Evolutionary conservation across 768 basidiomycete genomes (phyloP).

Genomic region (Russula virescens): DNA sequence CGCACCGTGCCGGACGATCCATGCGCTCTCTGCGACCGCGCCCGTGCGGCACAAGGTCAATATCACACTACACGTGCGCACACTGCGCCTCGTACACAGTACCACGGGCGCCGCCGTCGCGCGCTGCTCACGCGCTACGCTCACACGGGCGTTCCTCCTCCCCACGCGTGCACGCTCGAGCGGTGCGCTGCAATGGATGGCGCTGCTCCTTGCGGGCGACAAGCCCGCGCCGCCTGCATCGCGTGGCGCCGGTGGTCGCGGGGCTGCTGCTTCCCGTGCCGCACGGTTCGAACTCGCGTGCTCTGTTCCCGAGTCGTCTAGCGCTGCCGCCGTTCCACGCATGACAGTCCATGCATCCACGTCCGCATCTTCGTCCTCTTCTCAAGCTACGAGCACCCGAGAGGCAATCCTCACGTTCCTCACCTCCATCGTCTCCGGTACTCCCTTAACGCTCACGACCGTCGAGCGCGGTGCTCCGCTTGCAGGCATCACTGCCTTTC

Average conservation of each 20-base stretch:
- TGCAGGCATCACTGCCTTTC: slow-evolving; percentile 63
- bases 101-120: slow-evolving; percentile 45
- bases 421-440: neutral
- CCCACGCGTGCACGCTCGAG: slow-evolving; percentile 63
- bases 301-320: slow-evolving; percentile 28
- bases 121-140: slow-evolving; percentile 39
- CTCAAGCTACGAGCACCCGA: slow-evolving; percentile 32
- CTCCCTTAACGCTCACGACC: neutral
- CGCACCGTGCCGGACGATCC: slow-evolving; percentile 50
- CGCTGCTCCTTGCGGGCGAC: slow-evolving; percentile 57
- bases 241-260: neutral
- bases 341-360: slow-evolving; percentile 42
- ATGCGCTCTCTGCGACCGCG: slow-evolving; percentile 61
- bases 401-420: slow-evolving; percentile 11
- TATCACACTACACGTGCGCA: slow-evolving; percentile 47
- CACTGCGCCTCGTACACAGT: slow-evolving; percentile 50
- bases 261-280: neutral
- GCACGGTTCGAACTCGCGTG: slow-evolving; percentile 22
- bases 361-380: slow-evolving; percentile 35
- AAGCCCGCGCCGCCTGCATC: slow-evolving; percentile 29
- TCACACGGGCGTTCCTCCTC: slow-evolving; percentile 62
- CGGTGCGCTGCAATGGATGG: slow-evolving; percentile 62
- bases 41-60: slow-evolving; percentile 75
- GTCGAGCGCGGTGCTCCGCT: slow-evolving; percentile 32
- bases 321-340: slow-evolving; percentile 15